Base-by-base conservation (phyloP, 2,329 filamentous ascomycete species). In the Neonectria hederae region DNA sequence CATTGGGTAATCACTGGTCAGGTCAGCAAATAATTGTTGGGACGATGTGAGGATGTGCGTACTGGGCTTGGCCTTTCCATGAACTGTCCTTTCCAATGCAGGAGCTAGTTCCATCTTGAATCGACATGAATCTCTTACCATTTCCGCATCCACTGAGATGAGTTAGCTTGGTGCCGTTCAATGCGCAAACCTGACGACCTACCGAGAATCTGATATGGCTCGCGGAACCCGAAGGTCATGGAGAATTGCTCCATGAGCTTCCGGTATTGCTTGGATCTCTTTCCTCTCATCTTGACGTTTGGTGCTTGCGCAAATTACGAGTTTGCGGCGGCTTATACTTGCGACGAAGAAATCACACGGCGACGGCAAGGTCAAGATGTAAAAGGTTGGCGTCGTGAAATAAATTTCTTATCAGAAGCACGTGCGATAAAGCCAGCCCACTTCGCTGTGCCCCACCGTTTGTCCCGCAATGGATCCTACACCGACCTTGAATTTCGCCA, bases 221-320 rank as follows among this genome's bases (percentile, higher is more conserved):
- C 92, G 72, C 94, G 92, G 79, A 97, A 97, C 65, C 92, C 91
- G 77, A 97, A 97, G 65, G 89, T 90, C 78, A 95, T 86, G 76
- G 90, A 89, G 86, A 94, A 97, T 76, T 95, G 91, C 80, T 93
- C 90, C 90, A 99, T 97, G 75, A 97, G 89, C 89, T 97, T 97
- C 72, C 84, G 83, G 72, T 86, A 86, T 71, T 85, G 83, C 69
- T 86, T 86, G 22, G 82, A 83, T 14, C 84, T 79, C 76, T 85
- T 85, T 57, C 83, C 83, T 74, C 83, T 83, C 79, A 84, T 84
- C 6, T 71, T 81, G 69, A 58, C 55, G 49, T 28, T 49, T 13
- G 49, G 32, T 55, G 22, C 28, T 55, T 55, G 21, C 46, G 32
- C 38, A 54, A 19, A 24, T 43, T 22, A 59, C 17, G 19, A 32